Evolutionary conservation across 2,329 filamentous ascomycete genomes (phyloP).

Genomic region (Stachybotrys echinatus): DNA sequence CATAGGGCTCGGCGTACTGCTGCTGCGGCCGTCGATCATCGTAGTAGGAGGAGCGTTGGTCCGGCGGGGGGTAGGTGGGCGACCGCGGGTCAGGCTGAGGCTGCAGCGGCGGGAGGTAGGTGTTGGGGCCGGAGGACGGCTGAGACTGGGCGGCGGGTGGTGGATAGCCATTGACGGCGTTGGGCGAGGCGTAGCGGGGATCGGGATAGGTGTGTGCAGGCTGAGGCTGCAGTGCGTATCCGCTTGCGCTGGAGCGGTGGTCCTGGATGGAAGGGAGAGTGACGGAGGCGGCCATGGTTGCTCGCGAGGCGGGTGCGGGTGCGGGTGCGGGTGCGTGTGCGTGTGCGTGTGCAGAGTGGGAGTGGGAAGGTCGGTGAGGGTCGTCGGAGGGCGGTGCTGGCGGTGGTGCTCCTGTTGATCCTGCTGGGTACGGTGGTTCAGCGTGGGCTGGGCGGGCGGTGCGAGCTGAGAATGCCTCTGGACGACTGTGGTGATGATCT

Average conservation of each 20-base stretch:
- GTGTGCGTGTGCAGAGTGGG: constrained; percentile 1
- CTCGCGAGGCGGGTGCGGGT: constrained; percentile 18
- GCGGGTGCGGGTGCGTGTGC: not conserved
- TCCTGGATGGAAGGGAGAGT: constrained; percentile 48
- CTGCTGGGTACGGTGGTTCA: constrained; percentile 8
- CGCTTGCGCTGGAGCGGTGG: constrained; percentile 20
- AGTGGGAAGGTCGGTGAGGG: not conserved
- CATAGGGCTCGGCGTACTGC: constrained; percentile 27
- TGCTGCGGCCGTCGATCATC: constrained; percentile 26
- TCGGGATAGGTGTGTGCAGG: constrained; percentile 27
- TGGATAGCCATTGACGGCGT: constrained; percentile 40
- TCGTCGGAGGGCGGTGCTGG: not conserved
- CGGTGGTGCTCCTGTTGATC: not conserved
- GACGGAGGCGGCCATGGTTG: constrained; percentile 33
- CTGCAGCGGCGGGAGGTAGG: constrained; percentile 33
- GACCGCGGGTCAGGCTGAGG: constrained; percentile 26
- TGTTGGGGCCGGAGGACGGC: constrained; percentile 12
- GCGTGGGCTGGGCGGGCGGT: not conserved
- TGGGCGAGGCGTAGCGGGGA: constrained; percentile 36
- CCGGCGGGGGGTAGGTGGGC: constrained; percentile 28
- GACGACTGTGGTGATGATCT: not conserved
- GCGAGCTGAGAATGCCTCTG: not conserved
- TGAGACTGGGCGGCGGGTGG: constrained; percentile 25
- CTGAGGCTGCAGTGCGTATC: constrained; percentile 25
- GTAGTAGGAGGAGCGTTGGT: constrained; percentile 27